These are phyloP conservation scores for Oenanthe sinensis DNA, from an alignment of 129 eudicot genomes.

Conservation along the genomic window DNA sequence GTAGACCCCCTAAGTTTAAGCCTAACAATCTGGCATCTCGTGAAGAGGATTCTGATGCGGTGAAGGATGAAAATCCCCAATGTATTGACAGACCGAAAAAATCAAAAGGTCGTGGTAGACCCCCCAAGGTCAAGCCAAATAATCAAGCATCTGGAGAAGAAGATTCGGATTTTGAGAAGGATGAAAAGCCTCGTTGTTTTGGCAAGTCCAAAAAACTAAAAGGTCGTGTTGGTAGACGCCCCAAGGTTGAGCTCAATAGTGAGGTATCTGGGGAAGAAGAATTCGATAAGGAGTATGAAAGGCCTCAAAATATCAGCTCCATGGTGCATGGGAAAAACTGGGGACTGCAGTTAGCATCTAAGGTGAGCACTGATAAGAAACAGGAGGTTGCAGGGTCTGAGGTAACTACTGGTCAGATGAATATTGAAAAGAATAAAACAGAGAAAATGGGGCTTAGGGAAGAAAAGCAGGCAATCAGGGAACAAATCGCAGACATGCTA, in stretches of 20 bases:
- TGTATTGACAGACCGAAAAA: not conserved
- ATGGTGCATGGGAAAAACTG: slow-evolving; percentile 19
- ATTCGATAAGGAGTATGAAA: slow-evolving; percentile 10
- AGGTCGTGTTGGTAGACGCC: slow-evolving; percentile 44
- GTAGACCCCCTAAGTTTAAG: slow-evolving; percentile 46
- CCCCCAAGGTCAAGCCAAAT: slow-evolving; percentile 21
- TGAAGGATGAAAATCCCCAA: slow-evolving; percentile 14
- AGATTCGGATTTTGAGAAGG: slow-evolving; percentile 6
- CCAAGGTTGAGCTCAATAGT: slow-evolving; percentile 19
- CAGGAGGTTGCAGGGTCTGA: slow-evolving; percentile 11
- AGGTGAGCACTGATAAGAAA: slow-evolving; percentile 14
- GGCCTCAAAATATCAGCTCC: slow-evolving; percentile 18
- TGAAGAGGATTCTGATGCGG: slow-evolving; percentile 3
- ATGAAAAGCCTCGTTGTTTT: not conserved
- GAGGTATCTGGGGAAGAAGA: slow-evolving; percentile 4
- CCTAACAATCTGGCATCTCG: slow-evolving; percentile 15
- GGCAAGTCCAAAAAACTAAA: slow-evolving; percentile 18
- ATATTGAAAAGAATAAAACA: slow-evolving; percentile 1
- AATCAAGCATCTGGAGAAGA: slow-evolving; percentile 13
- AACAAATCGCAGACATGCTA: slow-evolving; percentile 50
- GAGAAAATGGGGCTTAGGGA: slow-evolving; percentile 22
- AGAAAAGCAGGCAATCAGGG: slow-evolving; percentile 42
- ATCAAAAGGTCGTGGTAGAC: slow-evolving; percentile 19
- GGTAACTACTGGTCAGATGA: slow-evolving; percentile 11
- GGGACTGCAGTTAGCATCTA: slow-evolving; percentile 13